Conservation (phyloP, 2,329 filamentous ascomycete species). For the Penicillium sp. region DNA sequence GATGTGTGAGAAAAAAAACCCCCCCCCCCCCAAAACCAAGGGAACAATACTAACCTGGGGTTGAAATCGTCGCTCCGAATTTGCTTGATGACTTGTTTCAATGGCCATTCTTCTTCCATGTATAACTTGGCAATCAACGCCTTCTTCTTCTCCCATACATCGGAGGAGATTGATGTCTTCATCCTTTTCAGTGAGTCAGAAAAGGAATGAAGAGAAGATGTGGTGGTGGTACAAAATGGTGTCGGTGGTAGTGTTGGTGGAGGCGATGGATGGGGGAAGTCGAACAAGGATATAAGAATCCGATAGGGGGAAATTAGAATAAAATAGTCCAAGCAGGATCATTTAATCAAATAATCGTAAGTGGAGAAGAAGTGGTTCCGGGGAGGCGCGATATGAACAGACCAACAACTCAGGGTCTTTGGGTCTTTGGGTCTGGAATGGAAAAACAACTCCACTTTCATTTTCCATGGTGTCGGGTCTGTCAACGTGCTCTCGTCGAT, state of each 20-base stretch:
- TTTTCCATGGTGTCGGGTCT: conserved; percentile 14
- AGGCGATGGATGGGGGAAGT: background rate
- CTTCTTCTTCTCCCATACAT: conserved; percentile 47
- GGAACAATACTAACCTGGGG: conserved; percentile 36
- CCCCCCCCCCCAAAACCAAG: background rate
- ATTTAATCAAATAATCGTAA: background rate
- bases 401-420: conserved; percentile 2
- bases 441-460: conserved; percentile 1
- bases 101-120: conserved; percentile 47
- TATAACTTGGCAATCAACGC: conserved; percentile 42
- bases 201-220: background rate
- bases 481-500: conserved; percentile 7
- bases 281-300: background rate
- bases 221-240: background rate
- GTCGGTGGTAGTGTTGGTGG: background rate
- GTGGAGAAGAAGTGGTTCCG: conserved; percentile 6
- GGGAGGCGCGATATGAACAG: conserved; percentile 10
- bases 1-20: background rate
- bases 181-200: conserved; percentile 23
- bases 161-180: conserved; percentile 45
- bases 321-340: background rate
- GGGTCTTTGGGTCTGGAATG: background rate
- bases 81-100: conserved; percentile 47
- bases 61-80: conserved; percentile 45
- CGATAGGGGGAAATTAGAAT: background rate